Evolutionary conservation across 1,139 yeast genomes (phyloP), one percentile per base, ranked within the genome.

Genomic region (Taphrina sp.): DNA sequence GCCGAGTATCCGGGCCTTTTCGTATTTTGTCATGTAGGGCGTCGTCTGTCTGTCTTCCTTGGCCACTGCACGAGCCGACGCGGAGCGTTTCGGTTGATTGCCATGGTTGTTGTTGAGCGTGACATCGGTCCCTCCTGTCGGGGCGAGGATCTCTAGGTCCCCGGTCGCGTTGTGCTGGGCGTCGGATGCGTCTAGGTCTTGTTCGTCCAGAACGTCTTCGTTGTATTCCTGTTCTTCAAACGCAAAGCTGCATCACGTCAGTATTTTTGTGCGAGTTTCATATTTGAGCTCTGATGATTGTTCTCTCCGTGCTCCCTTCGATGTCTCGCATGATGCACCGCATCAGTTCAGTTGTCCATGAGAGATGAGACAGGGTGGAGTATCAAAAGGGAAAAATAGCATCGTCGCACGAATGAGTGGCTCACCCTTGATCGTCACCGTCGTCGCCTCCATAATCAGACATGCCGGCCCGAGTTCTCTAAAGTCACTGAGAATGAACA

Each of bases 11-110:
- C 98, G 81, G 7, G 98, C 98, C 65, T 96, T 81, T 74, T 92
- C 98, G 70, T 92, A 92, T 69, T 92, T 92, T 59, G 98, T 92
- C 97, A 92, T 89, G 69, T 92, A 92, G 53, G 99, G 99, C 10
- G 99, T 92, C 20, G 99, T 92, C 37, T 89, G 79, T 69, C 99
- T 79, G 61, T 87, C 75, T 17, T 87, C 95, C 66, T 81, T 86
- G 54, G 96, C 86, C 59, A 92, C 89, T 14, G 97, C 95, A 65
- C 88, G 78, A 64, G 87, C 95, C 14, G 45, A 12, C n/a, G n/a
- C n/a, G n/a, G n/a, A n/a, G n/a, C n/a, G n/a, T n/a, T n/a, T n/a
- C n/a, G n/a, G n/a, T n/a, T n/a, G n/a, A 14, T 29, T 28, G 23
- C 52, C 42, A 14, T 28, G 36, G 24, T 22, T 31, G 19, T 28